phyloP scores from a whole-genome alignment of 1,284 basidiomycete species.

The Ceratobasidium sp. region DNA sequence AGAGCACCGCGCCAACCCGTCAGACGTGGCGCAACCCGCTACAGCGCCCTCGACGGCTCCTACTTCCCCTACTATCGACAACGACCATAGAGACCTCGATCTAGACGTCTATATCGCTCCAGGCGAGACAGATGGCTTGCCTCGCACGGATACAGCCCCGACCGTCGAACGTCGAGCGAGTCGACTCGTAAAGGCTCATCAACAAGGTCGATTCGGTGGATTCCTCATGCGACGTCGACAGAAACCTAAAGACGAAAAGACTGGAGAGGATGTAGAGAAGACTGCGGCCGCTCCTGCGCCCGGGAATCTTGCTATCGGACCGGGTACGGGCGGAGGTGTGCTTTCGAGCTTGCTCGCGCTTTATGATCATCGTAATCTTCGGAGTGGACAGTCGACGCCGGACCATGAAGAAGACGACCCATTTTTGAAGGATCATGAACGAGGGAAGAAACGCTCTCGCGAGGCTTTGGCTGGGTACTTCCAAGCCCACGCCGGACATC shows the following conservation, averaged over 20 bases:
- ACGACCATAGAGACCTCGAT: slow-evolving; percentile 49
- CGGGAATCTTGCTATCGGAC: slow-evolving; percentile 6
- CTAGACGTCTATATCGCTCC: slow-evolving; percentile 48
- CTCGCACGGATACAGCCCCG: not conserved
- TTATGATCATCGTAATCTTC: slow-evolving; percentile 61
- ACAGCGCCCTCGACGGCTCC: slow-evolving; percentile 35
- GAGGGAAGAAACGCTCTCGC: slow-evolving; percentile 5
- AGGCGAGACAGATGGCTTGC: slow-evolving; percentile 55
- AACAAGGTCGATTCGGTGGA: slow-evolving; percentile 22
- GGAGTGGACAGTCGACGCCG: slow-evolving; percentile 53
- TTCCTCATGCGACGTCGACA: slow-evolving; percentile 16
- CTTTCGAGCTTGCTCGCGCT: slow-evolving; percentile 68
- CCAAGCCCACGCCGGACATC: slow-evolving; percentile 41
- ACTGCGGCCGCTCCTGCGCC: slow-evolving; percentile 29
- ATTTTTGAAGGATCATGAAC: slow-evolving; percentile 25
- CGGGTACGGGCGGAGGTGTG: slow-evolving; percentile 59
- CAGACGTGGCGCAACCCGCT: slow-evolving; percentile 45
- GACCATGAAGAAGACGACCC: slow-evolving; percentile 35
- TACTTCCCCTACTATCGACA: slow-evolving; percentile 41
- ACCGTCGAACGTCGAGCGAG: slow-evolving; percentile 32
- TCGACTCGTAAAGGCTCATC: slow-evolving; percentile 31
- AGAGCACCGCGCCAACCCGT: slow-evolving; percentile 56
- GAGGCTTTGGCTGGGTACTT: not conserved
- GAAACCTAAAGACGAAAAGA: slow-evolving; percentile 27
- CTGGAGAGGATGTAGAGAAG: slow-evolving; percentile 36